Percentiles rank a stretch among this genome's conserved stretches.
phyloP scores from a whole-genome alignment of 2,329 filamentous ascomycete species.

The Hawksworthiomyces lignivorus region DNA sequence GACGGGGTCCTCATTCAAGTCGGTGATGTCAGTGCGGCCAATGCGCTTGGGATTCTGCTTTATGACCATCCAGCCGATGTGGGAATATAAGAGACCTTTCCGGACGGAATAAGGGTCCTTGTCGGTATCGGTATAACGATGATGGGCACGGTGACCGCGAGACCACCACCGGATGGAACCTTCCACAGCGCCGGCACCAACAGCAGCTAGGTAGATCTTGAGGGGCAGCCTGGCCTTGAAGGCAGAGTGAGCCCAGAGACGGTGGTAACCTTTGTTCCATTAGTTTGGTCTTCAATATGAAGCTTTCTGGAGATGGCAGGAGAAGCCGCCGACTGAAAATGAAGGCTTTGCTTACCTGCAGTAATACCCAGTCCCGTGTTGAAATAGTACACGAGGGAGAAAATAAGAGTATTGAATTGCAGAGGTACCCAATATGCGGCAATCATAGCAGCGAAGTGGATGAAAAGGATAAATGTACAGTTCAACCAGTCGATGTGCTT shows the following conservation, averaged over 20 bases:
- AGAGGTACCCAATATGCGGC: constrained; percentile 73
- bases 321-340: too few relatives aligned
- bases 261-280: constrained; percentile 66
- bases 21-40: constrained; percentile 80
- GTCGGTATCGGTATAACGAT: constrained; percentile 86
- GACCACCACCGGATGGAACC: constrained; percentile 88
- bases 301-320: too few relatives aligned
- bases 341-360: constrained; percentile 60
- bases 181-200: constrained; percentile 76
- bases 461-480: constrained; percentile 67
- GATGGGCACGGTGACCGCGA: constrained; percentile 77
- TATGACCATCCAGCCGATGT: constrained; percentile 87
- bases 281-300: too few relatives aligned
- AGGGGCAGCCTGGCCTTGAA: constrained; percentile 72
- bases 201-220: constrained; percentile 72
- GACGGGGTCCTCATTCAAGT: constrained; percentile 77
- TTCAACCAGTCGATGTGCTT: constrained; percentile 95
- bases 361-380: constrained; percentile 75
- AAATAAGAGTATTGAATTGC: constrained; percentile 62
- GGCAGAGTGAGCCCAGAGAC: constrained; percentile 79
- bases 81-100: constrained; percentile 78
- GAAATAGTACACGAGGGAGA: constrained; percentile 73
- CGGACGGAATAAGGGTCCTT: constrained; percentile 88
- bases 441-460: constrained; percentile 67
- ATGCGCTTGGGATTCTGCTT: constrained; percentile 89